A percentile compares a stretch with the other conserved stretches of the same genome.
These are phyloP conservation scores for Fusarium musae DNA, from an alignment of 2,329 filamentous ascomycete genomes.

Conservation along the genomic window DNA sequence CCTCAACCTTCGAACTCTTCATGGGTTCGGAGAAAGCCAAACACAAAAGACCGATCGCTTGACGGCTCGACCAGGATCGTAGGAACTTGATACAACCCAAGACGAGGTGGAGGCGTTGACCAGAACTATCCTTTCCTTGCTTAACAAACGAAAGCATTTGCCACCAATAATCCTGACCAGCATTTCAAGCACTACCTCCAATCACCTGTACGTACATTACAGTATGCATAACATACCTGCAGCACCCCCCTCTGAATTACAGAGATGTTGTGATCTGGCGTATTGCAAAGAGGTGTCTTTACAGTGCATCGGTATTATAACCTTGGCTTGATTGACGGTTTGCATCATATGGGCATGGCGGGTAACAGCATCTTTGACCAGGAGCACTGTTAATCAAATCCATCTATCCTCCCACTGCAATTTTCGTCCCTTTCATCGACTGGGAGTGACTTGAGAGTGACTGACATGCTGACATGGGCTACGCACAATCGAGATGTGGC, in stretches of 20 bases:
- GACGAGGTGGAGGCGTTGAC: slow-evolving; percentile 27
- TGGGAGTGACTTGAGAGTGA: neutral
- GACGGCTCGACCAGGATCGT: slow-evolving; percentile 21
- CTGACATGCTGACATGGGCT: slow-evolving; percentile 3
- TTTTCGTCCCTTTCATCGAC: slow-evolving; percentile 7
- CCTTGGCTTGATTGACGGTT: slow-evolving; percentile 26
- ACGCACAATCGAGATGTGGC: slow-evolving; percentile 28
- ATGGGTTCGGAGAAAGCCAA: slow-evolving; percentile 2
- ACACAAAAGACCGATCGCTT: neutral
- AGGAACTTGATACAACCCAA: slow-evolving; percentile 28
- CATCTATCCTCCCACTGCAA: neutral
- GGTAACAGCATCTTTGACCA: slow-evolving; percentile 27
- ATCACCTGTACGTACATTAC: slow-evolving; percentile 48
- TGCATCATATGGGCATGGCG: slow-evolving; percentile 22
- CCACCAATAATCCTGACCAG: slow-evolving; percentile 27
- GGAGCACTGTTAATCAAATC: slow-evolving; percentile 4
- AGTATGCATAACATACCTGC: slow-evolving; percentile 54
- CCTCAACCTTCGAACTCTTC: slow-evolving; percentile 1
- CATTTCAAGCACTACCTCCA: slow-evolving; percentile 32
- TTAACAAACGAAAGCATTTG: slow-evolving; percentile 27
- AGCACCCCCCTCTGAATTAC: slow-evolving; percentile 37
- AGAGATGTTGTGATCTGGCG: slow-evolving; percentile 30
- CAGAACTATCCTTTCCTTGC: slow-evolving; percentile 17
- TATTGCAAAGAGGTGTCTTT: slow-evolving; percentile 16
- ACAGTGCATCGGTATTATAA: neutral